Conservation (phyloP, 148 eudicot species). For the Gaultheria prostrata region DNA sequence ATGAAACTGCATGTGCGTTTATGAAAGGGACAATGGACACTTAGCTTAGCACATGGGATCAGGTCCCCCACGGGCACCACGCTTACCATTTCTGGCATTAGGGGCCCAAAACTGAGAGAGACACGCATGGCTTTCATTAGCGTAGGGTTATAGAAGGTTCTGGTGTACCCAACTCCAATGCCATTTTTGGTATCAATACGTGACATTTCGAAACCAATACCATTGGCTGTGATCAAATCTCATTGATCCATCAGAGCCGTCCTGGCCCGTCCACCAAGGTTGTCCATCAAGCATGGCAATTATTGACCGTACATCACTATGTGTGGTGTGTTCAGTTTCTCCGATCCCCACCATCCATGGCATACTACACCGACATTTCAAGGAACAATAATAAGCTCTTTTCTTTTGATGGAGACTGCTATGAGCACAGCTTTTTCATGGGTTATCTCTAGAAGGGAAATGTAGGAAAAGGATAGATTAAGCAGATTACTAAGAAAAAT, state of each 20-base stretch:
- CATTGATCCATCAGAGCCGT: background rate
- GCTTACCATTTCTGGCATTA: background rate
- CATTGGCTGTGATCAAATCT: conserved; percentile 1
- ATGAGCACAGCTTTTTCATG: background rate
- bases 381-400: background rate
- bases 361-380: background rate
- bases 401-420: conserved; percentile 4
- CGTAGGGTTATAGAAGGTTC: background rate
- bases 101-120: background rate
- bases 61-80: background rate
- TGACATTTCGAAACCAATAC: conserved; percentile 1
- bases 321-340: background rate
- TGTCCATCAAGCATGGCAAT: conserved; percentile 10
- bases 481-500: background rate
- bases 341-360: background rate
- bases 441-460: background rate
- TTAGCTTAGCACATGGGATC: background rate
- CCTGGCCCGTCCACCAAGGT: background rate
- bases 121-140: background rate
- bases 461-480: background rate
- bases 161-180: background rate
- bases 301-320: background rate
- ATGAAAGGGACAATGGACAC: background rate
- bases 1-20: background rate
- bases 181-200: background rate